Evolutionary conservation across 1,284 basidiomycete species (phyloP).

Genomic region (Dichomitus squalens): DNA sequence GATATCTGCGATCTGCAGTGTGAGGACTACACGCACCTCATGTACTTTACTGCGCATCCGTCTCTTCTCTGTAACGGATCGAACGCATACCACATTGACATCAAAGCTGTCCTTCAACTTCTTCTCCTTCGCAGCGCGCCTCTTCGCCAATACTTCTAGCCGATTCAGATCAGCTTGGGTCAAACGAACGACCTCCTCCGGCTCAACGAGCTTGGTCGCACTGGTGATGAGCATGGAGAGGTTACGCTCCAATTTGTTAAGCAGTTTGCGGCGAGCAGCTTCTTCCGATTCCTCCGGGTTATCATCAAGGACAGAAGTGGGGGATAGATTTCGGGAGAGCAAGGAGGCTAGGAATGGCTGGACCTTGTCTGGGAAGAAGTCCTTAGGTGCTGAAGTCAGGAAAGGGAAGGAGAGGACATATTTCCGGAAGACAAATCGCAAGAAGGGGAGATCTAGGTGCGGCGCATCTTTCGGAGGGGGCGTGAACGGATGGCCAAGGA

Average conservation of each 20-base stretch:
- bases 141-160: slow-evolving; percentile 69
- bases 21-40: slow-evolving; percentile 72
- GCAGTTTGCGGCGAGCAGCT: slow-evolving; percentile 43
- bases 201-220: slow-evolving; percentile 79
- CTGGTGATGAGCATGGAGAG: slow-evolving; percentile 80
- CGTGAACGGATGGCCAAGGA: slow-evolving; percentile 85
- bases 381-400: slow-evolving; percentile 80
- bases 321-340: slow-evolving; percentile 76
- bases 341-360: slow-evolving; percentile 90
- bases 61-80: slow-evolving; percentile 80
- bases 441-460: slow-evolving; percentile 77
- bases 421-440: slow-evolving; percentile 87
- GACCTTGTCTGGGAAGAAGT: slow-evolving; percentile 91
- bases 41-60: slow-evolving; percentile 82
- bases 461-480: slow-evolving; percentile 67
- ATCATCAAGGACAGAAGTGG: slow-evolving; percentile 64
- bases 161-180: slow-evolving; percentile 80
- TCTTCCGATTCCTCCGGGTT: slow-evolving; percentile 57
- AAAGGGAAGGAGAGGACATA: slow-evolving; percentile 94
- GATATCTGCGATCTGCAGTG: slow-evolving; percentile 8
- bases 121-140: slow-evolving; percentile 50
- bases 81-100: slow-evolving; percentile 87
- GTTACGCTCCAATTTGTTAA: slow-evolving; percentile 81
- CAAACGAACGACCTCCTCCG: slow-evolving; percentile 87
- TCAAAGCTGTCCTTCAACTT: slow-evolving; percentile 68